Evolutionary conservation across 208 protist genomes (phyloP).

Genomic region (Leishmania gerbilli): DNA sequence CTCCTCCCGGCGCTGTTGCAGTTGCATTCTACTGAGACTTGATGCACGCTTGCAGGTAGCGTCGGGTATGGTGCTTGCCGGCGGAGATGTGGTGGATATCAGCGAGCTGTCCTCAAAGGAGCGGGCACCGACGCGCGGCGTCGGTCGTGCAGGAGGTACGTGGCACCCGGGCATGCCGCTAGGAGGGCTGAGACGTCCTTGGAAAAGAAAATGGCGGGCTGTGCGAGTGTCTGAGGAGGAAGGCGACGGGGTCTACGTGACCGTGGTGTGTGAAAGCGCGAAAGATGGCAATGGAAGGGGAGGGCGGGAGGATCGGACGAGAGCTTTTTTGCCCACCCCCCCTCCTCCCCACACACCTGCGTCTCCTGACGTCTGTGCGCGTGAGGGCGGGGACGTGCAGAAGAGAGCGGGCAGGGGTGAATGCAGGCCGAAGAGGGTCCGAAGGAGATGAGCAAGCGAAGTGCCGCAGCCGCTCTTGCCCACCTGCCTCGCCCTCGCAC

Average conservation of each 20-base stretch:
- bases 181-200: not conserved
- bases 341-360: not conserved
- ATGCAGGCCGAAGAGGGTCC: not conserved
- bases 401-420: not conserved
- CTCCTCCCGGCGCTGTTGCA: conserved; percentile 14
- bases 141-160: not conserved
- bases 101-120: not conserved
- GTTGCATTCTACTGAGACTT: not conserved
- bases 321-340: not conserved
- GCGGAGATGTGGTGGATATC: conserved; percentile 16
- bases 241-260: not conserved
- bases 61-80: conserved; percentile 15
- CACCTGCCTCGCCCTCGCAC: no score
- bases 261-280: not conserved
- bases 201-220: not conserved
- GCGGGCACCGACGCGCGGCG: not conserved
- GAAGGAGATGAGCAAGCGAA: not conserved
- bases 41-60: conserved; percentile 1
- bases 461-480: not conserved
- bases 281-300: not conserved
- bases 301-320: not conserved
- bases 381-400: not conserved
- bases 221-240: not conserved
- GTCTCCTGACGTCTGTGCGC: not conserved
- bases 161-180: not conserved